Evolutionary conservation across 441 rosid species (phyloP), one percentile per base, ranked within the genome.

Genomic region (Eruca vesicaria): DNA sequence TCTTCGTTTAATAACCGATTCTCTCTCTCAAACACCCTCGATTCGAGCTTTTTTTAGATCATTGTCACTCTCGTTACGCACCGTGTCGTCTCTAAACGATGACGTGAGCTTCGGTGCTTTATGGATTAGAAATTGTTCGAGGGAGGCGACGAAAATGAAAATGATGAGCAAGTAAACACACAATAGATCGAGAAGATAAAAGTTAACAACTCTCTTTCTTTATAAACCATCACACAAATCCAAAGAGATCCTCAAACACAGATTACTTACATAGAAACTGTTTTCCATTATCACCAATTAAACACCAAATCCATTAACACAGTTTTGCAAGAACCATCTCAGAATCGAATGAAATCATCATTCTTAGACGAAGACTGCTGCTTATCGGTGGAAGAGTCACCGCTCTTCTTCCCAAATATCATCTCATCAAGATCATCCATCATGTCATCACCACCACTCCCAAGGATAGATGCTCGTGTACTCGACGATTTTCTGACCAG

Each of bases 381-480:
- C 82, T 29, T 29, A 29, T 5, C 32, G 32, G 32, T 29, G 7
- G 32, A 29, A 5, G 81, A 77, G 29, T 88, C 58, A 15, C 82
- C 89, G 1, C 85, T 80, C 82, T 87, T 93, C 89, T 90, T 89
- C 64, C 99, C 98, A 12, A 95, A 92, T 78, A 93, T 91, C 99
- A 93, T 91, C 81, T 93, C 97, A 79, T 93, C 97, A 0, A 95
- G 94, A 80, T 95, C 98, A 81, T 93, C 99, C 93, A 93, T 89
- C 81, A 93, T 87, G 80, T 85, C 93, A 7, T 93, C 99, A 0
- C 82, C 88, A 58, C 93, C 73, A 58, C 87, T 87, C n/a, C 89
- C 89, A 7, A 72, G 89, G 43, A 69, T 52, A 11, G 89, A 89
- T 28, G 82, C 82, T 32, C 86, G 87, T 15, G 84, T 72, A 62